A percentile compares a stretch with the other conserved stretches of the same genome.
phyloP scores from a whole-genome alignment of 2,329 filamentous ascomycete species.

The Cordyceps cateniannulata region DNA sequence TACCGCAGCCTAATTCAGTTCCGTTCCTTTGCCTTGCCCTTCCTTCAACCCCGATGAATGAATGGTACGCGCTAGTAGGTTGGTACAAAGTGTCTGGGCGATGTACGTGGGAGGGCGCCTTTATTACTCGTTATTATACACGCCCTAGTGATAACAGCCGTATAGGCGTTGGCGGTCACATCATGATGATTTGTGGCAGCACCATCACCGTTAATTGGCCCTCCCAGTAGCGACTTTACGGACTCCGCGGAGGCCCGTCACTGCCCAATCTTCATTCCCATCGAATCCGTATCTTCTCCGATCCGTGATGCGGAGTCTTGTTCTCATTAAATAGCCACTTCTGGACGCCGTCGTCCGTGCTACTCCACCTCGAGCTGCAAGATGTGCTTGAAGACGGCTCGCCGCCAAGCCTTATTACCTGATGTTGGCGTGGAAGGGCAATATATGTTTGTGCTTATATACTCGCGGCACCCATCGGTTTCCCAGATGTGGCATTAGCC shows the following conservation, averaged over 20 bases:
- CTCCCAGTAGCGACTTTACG: neutral
- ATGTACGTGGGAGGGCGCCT: neutral
- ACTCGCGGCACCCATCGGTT: neutral
- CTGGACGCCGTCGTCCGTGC: neutral
- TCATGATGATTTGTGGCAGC: neutral
- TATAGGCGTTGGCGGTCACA: neutral
- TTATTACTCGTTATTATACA: neutral
- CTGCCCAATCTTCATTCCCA: neutral
- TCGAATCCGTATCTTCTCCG: neutral
- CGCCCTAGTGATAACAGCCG: neutral
- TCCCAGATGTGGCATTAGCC: neutral
- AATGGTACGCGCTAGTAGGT: no score
- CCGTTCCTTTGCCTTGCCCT: no score
- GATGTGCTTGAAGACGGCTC: neutral
- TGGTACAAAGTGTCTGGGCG: neutral
- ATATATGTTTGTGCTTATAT: neutral
- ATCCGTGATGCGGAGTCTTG: neutral
- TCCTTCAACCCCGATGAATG: neutral
- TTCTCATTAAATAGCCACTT: conserved; percentile 3
- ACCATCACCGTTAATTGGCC: neutral
- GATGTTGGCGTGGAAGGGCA: neutral
- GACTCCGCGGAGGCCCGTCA: neutral
- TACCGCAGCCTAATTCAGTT: no score
- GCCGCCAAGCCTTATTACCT: neutral
- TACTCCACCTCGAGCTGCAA: neutral